A percentile compares a stretch with the other conserved stretches of the same genome.
These are phyloP conservation scores for Penicillium pancosmium DNA, from an alignment of 495 filamentous ascomycete genomes.

Conservation along the genomic window DNA sequence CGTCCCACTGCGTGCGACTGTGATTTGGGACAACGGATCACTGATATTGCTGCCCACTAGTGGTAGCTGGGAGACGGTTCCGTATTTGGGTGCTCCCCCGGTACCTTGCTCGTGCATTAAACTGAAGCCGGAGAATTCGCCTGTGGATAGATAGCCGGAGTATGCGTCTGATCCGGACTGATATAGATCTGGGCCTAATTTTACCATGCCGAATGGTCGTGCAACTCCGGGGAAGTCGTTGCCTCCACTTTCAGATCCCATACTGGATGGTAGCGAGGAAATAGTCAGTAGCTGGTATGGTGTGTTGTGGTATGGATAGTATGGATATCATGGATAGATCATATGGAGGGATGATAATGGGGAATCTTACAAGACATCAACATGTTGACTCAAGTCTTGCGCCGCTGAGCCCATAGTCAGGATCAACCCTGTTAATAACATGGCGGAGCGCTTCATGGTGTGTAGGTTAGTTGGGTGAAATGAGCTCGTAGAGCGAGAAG, in stretches of 20 bases:
- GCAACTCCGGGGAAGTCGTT: constrained; percentile 72
- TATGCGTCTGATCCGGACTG: constrained; percentile 60
- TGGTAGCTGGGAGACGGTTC: constrained; percentile 68
- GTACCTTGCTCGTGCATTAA: constrained; percentile 78
- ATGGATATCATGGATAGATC: too few relatives aligned
- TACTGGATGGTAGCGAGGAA: constrained; percentile 14
- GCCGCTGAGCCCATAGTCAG: constrained; percentile 12
- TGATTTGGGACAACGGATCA: constrained; percentile 62
- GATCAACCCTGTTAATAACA: constrained; percentile 12
- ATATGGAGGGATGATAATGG: too few relatives aligned
- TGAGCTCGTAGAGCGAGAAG: neutral
- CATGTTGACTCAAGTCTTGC: constrained; percentile 31
- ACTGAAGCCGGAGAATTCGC: constrained; percentile 68
- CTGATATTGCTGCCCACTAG: constrained; percentile 50
- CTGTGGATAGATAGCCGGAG: constrained; percentile 61
- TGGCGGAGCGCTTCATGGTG: constrained; percentile 14
- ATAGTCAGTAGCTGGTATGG: neutral
- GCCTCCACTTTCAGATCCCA: constrained; percentile 53
- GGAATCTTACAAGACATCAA: constrained; percentile 38
- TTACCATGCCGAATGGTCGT: constrained; percentile 70
- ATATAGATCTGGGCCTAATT: constrained; percentile 65
- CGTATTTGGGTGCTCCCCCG: constrained; percentile 76
- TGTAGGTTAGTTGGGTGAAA: neutral
- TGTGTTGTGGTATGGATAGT: neutral
- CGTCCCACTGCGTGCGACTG: constrained; percentile 47